Conservation (phyloP, 768 basidiomycete species). For the Termitomyces sp. region DNA sequence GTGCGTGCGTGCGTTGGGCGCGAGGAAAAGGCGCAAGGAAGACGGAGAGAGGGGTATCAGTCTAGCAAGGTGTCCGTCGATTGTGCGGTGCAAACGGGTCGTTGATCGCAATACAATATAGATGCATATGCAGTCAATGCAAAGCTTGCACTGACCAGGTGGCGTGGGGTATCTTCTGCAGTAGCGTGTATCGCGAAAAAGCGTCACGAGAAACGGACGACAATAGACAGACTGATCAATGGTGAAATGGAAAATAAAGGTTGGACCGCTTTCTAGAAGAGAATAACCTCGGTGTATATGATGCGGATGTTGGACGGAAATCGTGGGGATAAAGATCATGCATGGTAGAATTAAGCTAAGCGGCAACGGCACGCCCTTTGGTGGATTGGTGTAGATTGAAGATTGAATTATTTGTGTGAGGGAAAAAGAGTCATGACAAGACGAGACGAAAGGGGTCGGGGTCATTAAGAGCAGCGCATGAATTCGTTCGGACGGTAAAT, state of each 20-base stretch:
- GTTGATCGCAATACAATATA: slow-evolving; percentile 11
- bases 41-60: slow-evolving; percentile 3
- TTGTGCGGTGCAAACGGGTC: not conserved
- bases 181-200: slow-evolving; percentile 4
- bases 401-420: slow-evolving; percentile 30
- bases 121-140: not conserved
- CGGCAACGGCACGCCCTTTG: slow-evolving; percentile 6
- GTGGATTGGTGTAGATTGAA: slow-evolving; percentile 12
- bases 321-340: slow-evolving; percentile 4
- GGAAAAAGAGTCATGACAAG: slow-evolving; percentile 26
- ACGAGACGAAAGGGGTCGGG: slow-evolving; percentile 34
- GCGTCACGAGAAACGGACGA: slow-evolving; percentile 3
- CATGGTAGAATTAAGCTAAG: slow-evolving; percentile 3
- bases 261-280: not conserved
- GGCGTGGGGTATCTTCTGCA: not conserved
- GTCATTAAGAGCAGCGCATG: slow-evolving; percentile 60
- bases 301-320: not conserved
- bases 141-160: too few species aligned
- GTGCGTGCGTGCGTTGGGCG: not conserved
- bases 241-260: not conserved
- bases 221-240: slow-evolving; percentile 1
- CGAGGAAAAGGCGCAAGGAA: too few species aligned
- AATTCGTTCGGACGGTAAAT: slow-evolving; percentile 8
- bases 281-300: not conserved
- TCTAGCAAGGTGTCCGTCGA: slow-evolving; percentile 7